Evolutionary conservation across 805 yeast species (phyloP), one percentile per base, ranked within the genome.

Genomic region (Kodamaea lidongshanica): DNA sequence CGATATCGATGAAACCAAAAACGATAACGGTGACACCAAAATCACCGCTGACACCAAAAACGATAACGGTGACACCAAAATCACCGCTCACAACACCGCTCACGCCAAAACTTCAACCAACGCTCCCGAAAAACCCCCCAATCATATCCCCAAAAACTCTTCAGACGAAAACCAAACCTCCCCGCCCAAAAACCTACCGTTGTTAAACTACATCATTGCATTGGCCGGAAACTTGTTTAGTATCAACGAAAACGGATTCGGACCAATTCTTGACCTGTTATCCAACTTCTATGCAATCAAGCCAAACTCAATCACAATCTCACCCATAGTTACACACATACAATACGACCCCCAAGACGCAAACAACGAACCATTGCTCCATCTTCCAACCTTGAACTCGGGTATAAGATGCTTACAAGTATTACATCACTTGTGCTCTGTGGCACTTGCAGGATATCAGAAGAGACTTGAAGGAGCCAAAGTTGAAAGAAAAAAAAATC

Each of bases 321-420:
- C 65, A 2, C 43, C 52, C 13, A 38, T 44, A 1, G 52, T 54
- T 2, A 45, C 54, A 3, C 61, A 70, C 52, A 51, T 72, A 45
- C 61, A 75, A 28, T 58, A 66, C 56, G 50, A 61, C 46, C 32
- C 61, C 41, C 49, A 54, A 41, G 55, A 68, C 52, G 18, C 54
- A 42, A 27, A 53, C 3, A 51, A 57, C 3, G 42, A 37, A 6
- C 56, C 67, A 1, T 46, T 65, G 18, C 37, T 41, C 9, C 54
- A 49, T 5, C 41, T 61, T 7, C 66, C 69, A 3, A 22, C 46
- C 3, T 28, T 40, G 2, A 36, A 43, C 3, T 27, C 36, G 4
- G 56, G 61, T 2, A 23, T 38, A 3, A 48, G 45, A 27, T 56
- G 66, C 29, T 35, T 59, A 19, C 48, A 46, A 24, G 39, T 45